phyloP scores from a whole-genome alignment of 202 grass and related monocot species.

The Schoenoplectus tabernaemontani region DNA sequence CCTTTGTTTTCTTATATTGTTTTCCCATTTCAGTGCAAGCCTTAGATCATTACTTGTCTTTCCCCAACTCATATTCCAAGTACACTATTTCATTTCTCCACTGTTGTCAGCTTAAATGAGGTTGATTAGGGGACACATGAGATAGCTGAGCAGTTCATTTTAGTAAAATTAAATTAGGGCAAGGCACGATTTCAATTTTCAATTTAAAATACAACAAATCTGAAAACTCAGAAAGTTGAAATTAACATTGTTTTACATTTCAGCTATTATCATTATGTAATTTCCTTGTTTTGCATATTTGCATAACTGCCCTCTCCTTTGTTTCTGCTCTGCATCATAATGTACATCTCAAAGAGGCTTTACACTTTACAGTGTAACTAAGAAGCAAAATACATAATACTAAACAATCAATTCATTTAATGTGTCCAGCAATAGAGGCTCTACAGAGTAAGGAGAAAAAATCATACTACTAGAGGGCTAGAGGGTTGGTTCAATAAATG shows the following conservation, averaged over 20 bases:
- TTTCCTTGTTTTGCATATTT: neutral
- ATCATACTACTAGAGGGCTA: too few species aligned
- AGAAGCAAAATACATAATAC: neutral
- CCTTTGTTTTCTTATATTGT: neutral
- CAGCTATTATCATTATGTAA: neutral
- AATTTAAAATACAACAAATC: neutral
- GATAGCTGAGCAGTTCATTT: neutral
- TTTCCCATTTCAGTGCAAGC: neutral
- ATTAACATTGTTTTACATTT: neutral
- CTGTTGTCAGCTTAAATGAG: neutral
- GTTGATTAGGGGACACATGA: too few species aligned
- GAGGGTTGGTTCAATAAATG: neutral
- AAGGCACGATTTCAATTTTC: neutral
- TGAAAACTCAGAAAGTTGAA: neutral
- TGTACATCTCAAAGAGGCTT: neutral
- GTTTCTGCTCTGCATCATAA: neutral
- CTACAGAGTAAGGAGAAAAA: neutral
- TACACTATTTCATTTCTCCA: neutral
- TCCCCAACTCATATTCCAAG: neutral
- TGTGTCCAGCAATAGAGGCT: neutral
- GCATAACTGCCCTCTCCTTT: neutral
- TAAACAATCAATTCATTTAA: neutral
- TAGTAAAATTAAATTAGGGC: neutral
- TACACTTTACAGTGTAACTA: neutral
- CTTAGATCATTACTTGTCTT: neutral